Base-by-base conservation (phyloP, 352 stramenopile genomes). In the Hyaloperonospora arabidopsidis region DNA sequence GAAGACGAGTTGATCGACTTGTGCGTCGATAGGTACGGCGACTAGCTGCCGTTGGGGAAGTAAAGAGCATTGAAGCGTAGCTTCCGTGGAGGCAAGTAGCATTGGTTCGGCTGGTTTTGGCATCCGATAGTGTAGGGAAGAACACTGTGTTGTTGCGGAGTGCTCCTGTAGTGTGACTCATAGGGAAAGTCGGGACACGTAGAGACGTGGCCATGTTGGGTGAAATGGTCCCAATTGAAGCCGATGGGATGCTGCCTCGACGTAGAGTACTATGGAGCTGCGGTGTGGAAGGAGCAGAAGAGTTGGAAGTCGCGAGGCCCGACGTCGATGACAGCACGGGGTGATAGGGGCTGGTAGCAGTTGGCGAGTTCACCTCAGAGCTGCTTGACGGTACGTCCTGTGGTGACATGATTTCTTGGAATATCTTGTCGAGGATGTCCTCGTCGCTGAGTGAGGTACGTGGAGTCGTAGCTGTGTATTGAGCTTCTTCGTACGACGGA, bases 371-470 rank as follows among this genome's bases (percentile, higher is more conserved):
- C 39, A 50, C n/a, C 44, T 63, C 22, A 28, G 15, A 47, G 17
- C 10, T 58, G 29, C 13, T 45, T 18, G 55, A 15, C 13, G 32
- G 39, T 38, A 25, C 14, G 0, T 65, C 56, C 21, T 67, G 59
- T 5, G 60, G 56, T 12, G 59, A 55, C 55, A 67, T 60, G 45
- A 71, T 70, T 35, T 70, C 63, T 49, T 72, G 67, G 52, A 76
- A 76, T 45, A 76, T 72, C 45, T 76, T 63, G 41, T 76, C 60
- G 38, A 76, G 57, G 35, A 76, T 68, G 11, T 76, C 60, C 23
- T 76, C 67, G 54, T 76, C 67, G 32, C 63, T 76, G 4, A 61
- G 45, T 3, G 39, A 35, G 25, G 17, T 54, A 29, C 23, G 54
- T 1, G 58, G 41, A 2, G 47, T 6, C 21, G 63, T 41, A 40